Conservation (phyloP, 108 stramenopile genomes). For the Schizochytrium sp. region DNA sequence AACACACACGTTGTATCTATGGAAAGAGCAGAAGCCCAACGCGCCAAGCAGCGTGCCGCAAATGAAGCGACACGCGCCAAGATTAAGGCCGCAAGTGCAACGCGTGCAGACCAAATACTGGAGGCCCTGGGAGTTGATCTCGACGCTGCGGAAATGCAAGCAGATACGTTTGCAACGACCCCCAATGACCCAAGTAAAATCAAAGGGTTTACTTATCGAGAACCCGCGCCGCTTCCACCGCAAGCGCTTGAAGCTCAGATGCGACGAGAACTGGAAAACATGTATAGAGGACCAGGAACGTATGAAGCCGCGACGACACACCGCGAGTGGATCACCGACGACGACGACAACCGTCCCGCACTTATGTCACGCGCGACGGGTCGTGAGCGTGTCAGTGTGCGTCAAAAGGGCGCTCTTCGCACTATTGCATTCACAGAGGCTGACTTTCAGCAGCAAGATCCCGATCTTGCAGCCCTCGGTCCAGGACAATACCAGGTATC, state of each 20-base stretch:
- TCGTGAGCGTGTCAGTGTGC: background rate
- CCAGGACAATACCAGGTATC: background rate
- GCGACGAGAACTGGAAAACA: background rate
- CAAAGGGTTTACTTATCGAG: background rate
- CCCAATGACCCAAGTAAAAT: background rate
- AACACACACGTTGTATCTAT: background rate
- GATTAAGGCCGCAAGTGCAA: background rate
- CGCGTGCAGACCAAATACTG: background rate
- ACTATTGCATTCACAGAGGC: background rate
- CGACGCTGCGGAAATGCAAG: background rate
- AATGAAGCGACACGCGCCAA: background rate
- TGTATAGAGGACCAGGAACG: background rate
- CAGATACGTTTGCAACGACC: too few relatives aligned
- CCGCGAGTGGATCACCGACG: background rate
- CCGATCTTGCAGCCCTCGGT: background rate
- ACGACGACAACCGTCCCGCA: background rate
- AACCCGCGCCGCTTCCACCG: background rate
- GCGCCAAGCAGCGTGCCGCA: background rate
- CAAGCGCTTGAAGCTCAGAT: background rate
- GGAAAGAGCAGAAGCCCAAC: background rate
- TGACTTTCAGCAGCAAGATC: background rate
- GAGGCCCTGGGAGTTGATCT: background rate
- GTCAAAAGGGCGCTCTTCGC: background rate
- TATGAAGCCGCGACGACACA: background rate
- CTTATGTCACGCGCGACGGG: background rate